Base-by-base conservation (phyloP, 2,329 filamentous ascomycete species). In the Pestalotiopsis fici region DNA sequence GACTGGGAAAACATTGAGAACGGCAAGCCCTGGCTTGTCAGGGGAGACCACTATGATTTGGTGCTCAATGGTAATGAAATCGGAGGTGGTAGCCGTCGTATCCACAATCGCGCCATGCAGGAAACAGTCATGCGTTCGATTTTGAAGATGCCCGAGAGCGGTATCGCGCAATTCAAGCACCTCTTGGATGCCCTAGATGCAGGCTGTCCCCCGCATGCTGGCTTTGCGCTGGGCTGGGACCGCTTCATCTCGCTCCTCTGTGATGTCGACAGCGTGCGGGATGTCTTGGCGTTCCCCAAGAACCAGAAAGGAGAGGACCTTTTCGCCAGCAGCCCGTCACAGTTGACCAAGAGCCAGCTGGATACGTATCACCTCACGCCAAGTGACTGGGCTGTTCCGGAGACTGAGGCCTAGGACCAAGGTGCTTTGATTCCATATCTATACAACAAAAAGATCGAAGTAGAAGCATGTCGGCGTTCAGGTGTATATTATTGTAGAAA, bases 251-350 rank as follows among this genome's bases (percentile, higher is more conserved):
- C 95, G 0, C 83, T 97, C 0, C 87, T 99, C 84, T 87, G 91
- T 25, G 91, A 91, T 1, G 91, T 87, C 37, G 86, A 91, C 12
- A 94, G 91, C 1, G 91, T 99, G 3, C 85, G 93, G 68, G 95
- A 99, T 81, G 95, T 99, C 1, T 98, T 99, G 79, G 95, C 95
- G 0, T 99, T 99, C 76, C 97, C 96, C 0, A 99, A 99, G 84
- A 95, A 89, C 69, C 94, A 94, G 69, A 94, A 90, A 77, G 95
- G 96, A 0, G 93, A 97, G 76, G 96, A 99, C 80, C 80, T 89
- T 66, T 87, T 97, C 79, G 93, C 97, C 2, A 90, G 88, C 73
- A 93, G 93, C 69, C 96, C 96, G 0, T 90, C 90, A 63, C 78
- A 78, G 70, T 84, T 97, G 70, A 92, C 86, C 0, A 81, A 88